Conservation (phyloP, 2,329 filamentous ascomycete species). For the Penicillium sp. region DNA sequence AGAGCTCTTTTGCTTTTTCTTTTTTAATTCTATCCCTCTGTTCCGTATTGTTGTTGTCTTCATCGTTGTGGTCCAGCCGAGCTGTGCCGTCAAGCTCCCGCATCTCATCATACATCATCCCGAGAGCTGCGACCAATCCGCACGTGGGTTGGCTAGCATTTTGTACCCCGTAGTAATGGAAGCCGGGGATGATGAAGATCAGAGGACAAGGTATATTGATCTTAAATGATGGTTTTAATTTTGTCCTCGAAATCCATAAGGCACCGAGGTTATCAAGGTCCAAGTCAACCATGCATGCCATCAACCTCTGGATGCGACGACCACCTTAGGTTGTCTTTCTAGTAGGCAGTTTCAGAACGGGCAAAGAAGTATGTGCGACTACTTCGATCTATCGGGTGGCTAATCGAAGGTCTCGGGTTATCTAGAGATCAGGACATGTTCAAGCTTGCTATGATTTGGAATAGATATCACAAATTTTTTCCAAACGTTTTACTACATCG, state of each 20-base stretch:
- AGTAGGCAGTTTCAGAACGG: too few species aligned
- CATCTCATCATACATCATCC: slow-evolving; percentile 14
- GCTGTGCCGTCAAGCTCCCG: background rate
- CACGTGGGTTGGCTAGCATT: background rate
- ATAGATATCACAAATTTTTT: too few species aligned
- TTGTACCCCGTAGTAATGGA: too few species aligned
- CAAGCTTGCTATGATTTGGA: too few species aligned
- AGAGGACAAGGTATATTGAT: background rate
- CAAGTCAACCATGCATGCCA: too few species aligned
- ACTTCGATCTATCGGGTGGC: too few species aligned
- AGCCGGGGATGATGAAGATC: background rate
- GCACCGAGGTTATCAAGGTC: background rate
- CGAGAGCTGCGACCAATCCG: slow-evolving; percentile 22
- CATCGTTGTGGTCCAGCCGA: background rate
- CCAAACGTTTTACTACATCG: too few species aligned
- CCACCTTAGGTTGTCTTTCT: too few species aligned
- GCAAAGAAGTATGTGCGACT: too few species aligned
- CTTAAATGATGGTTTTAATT: background rate
- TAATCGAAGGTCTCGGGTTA: too few species aligned
- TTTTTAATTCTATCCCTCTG: background rate
- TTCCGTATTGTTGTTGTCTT: background rate
- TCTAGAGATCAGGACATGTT: too few species aligned
- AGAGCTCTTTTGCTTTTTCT: background rate
- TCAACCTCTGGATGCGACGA: too few species aligned
- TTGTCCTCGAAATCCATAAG: background rate